These are phyloP conservation scores for Termitomyces sp. DNA, from an alignment of 768 basidiomycete species.

Conservation along the genomic window DNA sequence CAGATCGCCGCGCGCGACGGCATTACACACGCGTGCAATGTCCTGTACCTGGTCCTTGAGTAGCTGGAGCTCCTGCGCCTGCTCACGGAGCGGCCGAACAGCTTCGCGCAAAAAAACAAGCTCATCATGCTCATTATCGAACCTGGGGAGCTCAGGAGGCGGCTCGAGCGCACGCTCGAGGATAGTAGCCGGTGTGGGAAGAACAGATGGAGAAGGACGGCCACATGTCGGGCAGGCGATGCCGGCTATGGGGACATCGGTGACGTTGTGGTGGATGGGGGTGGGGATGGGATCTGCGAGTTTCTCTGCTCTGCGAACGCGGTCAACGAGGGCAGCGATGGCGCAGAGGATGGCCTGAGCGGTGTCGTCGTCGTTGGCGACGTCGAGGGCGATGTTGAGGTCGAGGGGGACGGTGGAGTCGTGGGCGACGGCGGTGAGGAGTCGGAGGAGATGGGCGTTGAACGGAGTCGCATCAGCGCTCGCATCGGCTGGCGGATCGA, in stretches of 20 bases:
- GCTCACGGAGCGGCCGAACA: neutral
- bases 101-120: conserved; percentile 1
- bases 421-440: conserved; percentile 4
- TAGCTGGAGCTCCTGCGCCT: conserved; percentile 65
- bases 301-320: conserved; percentile 7
- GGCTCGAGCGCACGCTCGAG: neutral
- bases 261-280: neutral
- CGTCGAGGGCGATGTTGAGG: conserved; percentile 2
- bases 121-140: conserved; percentile 12
- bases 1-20: conserved; percentile 72
- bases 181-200: neutral
- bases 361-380: conserved; percentile 3
- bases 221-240: conserved; percentile 14
- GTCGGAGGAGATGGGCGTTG: conserved; percentile 5
- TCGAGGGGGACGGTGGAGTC: conserved; percentile 4
- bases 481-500: neutral
- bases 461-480: neutral
- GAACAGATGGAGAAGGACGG: neutral
- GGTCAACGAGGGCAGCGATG: conserved; percentile 3
- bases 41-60: conserved; percentile 85
- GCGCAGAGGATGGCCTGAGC: neutral
- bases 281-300: neutral
- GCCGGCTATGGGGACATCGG: conserved; percentile 5
- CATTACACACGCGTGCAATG: conserved; percentile 77
- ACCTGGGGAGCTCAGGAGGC: conserved; percentile 1